These are phyloP conservation scores for Aschersonia sp. DNA, from an alignment of 2,329 filamentous ascomycete genomes.

Conservation along the genomic window DNA sequence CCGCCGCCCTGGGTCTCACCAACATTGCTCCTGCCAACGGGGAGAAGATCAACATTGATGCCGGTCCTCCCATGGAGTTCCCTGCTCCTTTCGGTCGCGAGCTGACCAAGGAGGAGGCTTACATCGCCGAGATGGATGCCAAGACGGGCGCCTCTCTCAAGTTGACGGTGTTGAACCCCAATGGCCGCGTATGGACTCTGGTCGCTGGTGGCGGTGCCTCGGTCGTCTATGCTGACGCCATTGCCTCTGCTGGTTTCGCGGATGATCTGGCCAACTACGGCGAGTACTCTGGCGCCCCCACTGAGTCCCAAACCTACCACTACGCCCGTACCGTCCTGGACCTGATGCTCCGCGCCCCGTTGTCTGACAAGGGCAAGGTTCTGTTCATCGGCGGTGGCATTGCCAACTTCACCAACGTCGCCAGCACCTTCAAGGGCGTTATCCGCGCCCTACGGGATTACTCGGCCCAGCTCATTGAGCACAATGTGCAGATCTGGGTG, in stretches of 20 bases:
- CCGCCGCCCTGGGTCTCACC: constrained; percentile 74
- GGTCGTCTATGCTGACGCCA: constrained; percentile 97
- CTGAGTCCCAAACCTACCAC: constrained; percentile 98
- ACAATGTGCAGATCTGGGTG: constrained; percentile 98
- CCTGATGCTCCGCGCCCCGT: constrained; percentile 86
- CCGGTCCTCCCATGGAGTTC: constrained; percentile 96
- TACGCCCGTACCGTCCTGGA: constrained; percentile 95
- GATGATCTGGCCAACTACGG: constrained; percentile 98
- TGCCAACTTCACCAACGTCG: constrained; percentile 99
- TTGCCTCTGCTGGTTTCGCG: constrained; percentile 89
- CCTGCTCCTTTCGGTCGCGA: constrained; percentile 97
- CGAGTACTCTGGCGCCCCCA: constrained; percentile 98
- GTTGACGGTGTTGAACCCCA: constrained; percentile 85
- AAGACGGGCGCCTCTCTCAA: constrained; percentile 99
- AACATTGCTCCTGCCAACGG: constrained; percentile 45
- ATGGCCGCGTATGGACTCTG: constrained; percentile 91
- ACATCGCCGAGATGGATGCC: constrained; percentile 95
- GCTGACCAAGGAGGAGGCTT: constrained; percentile 96
- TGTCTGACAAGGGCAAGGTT: constrained; percentile 83
- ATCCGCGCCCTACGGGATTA: constrained; percentile 92
- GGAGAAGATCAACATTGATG: constrained; percentile 81
- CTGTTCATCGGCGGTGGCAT: constrained; percentile 99
- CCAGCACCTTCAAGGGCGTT: constrained; percentile 98
- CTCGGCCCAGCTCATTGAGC: constrained; percentile 71
- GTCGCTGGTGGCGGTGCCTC: constrained; percentile 99